These are phyloP conservation scores for Boechera stricta DNA, from an alignment of 345 rosid genomes.

Conservation along the genomic window DNA sequence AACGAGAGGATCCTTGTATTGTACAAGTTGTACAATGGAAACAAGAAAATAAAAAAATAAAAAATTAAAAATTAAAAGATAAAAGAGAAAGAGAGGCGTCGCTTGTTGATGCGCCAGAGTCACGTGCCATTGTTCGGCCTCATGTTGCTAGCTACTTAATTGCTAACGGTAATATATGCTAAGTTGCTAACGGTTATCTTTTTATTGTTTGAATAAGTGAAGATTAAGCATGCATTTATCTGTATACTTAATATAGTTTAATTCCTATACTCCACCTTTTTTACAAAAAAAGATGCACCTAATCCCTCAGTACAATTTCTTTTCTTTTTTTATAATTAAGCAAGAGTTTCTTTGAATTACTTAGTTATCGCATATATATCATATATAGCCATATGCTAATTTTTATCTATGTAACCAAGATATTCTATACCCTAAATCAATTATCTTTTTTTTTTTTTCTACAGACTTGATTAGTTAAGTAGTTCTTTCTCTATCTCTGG, in stretches of 20 bases:
- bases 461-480: background rate
- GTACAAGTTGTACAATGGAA: background rate
- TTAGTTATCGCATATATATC: background rate
- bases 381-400: background rate
- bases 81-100: background rate
- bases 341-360: conserved; percentile 11
- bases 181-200: conserved; percentile 41
- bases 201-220: background rate
- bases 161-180: conserved; percentile 43
- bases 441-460: background rate
- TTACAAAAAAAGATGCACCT: conserved; percentile 26
- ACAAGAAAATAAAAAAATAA: background rate
- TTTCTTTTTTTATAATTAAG: background rate
- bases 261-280: conserved; percentile 8
- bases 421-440: background rate
- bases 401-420: background rate
- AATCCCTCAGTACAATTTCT: conserved; percentile 13
- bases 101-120: conserved; percentile 33
- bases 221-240: conserved; percentile 19
- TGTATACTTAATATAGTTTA: conserved; percentile 11
- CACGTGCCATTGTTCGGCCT: conserved; percentile 43
- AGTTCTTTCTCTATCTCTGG: background rate
- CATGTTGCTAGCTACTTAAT: conserved; percentile 12
- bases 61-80: background rate
- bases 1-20: background rate